Base-by-base conservation (phyloP, 2,329 filamentous ascomycete genomes). In the Plectosphaerella sp. region DNA sequence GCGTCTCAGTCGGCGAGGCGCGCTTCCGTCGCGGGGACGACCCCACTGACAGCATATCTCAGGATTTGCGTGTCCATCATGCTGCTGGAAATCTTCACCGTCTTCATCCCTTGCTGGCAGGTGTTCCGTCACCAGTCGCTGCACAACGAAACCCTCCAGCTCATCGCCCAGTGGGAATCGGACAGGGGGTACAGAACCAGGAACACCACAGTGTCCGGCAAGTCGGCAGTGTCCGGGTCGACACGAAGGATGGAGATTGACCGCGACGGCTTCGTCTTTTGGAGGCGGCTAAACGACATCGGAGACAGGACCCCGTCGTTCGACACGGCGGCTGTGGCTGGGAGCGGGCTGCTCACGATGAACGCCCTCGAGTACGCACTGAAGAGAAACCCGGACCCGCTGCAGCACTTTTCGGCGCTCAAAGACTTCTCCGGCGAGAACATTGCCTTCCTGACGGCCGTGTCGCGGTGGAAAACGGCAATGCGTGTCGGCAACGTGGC, bases 41-140 rank as follows among this genome's bases (percentile, higher is more conserved):
- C 3, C 10, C 18, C 15, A 47, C 41, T 49, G 43, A 45, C 36
- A n/a, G 48, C 12, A 45, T 47, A 49, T 43, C n/a, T 1, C 35
- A 77, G 75, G 74, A 75, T 87, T 52, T 76, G 78, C 46, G 66
- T 84, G 5, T 83, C 83, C 22, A 82, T 88, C 59, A 73, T 82
- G 59, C 67, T 82, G 53, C 79, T 87, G 52, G 83, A 88, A 60
- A 74, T 84, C 47, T 83, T 83, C 59, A 80, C 83, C 50, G 72
- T 88, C 58, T 80, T 86, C 61, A 72, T 86, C 53, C 85, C 85
- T 7, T 78, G 83, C 63, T 78, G 75, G 65, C 80, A 86, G 59
- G 77, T 83, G 25, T 56, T 69, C 46, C 72, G 67, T 52, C 72
- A 75, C 52, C 72, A 71, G 50, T 64, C 64, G n/a, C 69, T 78